A percentile compares a stretch with the other conserved stretches of the same genome.
These are phyloP conservation scores for Dryas integrifolia DNA, from an alignment of 331 rosid genomes.

Conservation along the genomic window DNA sequence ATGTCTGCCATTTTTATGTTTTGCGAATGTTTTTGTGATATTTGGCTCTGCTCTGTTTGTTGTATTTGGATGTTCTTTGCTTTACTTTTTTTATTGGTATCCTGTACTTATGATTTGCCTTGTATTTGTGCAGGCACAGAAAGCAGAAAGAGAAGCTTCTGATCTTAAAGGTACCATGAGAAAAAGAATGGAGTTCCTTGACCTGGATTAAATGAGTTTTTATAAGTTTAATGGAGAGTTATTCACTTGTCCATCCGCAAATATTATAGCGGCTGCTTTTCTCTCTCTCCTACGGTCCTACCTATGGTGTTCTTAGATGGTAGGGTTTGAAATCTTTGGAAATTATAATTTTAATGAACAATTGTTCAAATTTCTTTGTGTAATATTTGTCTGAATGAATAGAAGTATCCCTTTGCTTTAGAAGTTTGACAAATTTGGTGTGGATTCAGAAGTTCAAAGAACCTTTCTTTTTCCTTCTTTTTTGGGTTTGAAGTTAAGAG, in stretches of 20 bases:
- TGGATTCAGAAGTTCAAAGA: not conserved
- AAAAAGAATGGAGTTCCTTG: constrained; percentile 97
- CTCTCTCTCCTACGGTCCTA: not conserved
- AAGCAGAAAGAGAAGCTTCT: constrained; percentile 88
- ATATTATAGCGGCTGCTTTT: constrained; percentile 60
- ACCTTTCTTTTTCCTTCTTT: not conserved
- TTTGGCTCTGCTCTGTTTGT: not conserved
- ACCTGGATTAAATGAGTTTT: constrained; percentile 53
- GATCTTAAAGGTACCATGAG: constrained; percentile 97
- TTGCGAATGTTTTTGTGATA: not conserved
- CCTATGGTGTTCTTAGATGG: constrained; percentile 15
- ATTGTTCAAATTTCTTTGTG: constrained; percentile 37
- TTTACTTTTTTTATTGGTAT: not conserved
- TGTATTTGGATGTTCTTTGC: not conserved
- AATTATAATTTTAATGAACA: constrained; percentile 29
- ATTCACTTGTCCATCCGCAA: constrained; percentile 46
- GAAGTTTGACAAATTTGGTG: not conserved
- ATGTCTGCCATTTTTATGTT: not conserved
- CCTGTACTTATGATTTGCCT: not conserved
- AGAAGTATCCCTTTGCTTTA: constrained; percentile 24
- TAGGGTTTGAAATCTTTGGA: constrained; percentile 13
- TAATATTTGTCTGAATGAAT: constrained; percentile 36
- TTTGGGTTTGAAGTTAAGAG: too few species aligned
- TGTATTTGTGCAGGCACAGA: constrained; percentile 69
- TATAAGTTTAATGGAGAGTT: constrained; percentile 1